Evolutionary conservation across 148 eudicot genomes (phyloP).

Genomic region (Cornus florida): DNA sequence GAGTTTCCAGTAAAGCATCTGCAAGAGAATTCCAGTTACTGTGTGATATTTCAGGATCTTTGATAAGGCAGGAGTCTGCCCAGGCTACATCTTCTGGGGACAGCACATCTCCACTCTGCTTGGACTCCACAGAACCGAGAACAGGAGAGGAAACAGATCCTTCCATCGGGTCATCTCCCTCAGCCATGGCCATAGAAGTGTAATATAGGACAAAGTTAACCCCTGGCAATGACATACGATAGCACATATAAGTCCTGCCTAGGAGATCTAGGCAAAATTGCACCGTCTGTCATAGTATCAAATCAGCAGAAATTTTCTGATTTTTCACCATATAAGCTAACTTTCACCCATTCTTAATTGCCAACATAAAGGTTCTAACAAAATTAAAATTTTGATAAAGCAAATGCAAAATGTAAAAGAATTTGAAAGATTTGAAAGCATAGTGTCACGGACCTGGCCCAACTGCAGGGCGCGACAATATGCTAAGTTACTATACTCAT

Average conservation of each 20-base stretch:
- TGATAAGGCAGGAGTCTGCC: conserved; percentile 69
- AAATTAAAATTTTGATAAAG: background rate
- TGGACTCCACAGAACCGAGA: conserved; percentile 18
- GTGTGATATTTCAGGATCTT: conserved; percentile 32
- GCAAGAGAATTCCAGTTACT: conserved; percentile 48
- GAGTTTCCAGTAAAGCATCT: conserved; percentile 48
- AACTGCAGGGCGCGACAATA: no score
- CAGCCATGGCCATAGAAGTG: conserved; percentile 24
- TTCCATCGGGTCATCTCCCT: conserved; percentile 34
- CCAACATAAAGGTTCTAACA: background rate
- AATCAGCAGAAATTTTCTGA: background rate
- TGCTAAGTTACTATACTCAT: background rate
- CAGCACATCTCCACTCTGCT: conserved; percentile 23
- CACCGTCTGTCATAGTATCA: background rate
- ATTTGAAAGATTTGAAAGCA: background rate
- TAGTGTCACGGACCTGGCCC: no score
- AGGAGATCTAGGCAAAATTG: background rate
- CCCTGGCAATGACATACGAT: background rate
- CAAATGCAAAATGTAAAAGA: background rate
- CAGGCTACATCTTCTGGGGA: conserved; percentile 63
- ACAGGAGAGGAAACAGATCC: conserved; percentile 12
- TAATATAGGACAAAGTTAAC: background rate
- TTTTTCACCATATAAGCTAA: background rate
- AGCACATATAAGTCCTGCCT: background rate
- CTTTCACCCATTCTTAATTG: background rate